Evolutionary conservation across 1,284 basidiomycete species (phyloP).

Genomic region (Heliocybe sulcata): DNA sequence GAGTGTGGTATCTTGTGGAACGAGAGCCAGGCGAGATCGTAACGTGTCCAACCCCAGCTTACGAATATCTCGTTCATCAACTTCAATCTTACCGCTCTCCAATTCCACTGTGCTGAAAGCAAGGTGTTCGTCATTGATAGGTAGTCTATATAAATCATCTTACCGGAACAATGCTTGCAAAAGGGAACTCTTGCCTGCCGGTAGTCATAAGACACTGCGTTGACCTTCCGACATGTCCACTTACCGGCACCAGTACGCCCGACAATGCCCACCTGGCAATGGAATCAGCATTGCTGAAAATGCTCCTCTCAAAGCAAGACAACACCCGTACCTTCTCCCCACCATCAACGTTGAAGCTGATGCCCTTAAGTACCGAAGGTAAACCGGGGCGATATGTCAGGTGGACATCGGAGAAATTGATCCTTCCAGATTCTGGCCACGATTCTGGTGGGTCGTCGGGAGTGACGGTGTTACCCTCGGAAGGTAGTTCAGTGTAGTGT

Average conservation of each 20-base stretch:
- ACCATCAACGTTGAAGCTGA: conserved; percentile 54
- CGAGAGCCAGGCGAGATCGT: conserved; percentile 32
- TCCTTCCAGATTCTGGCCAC: conserved; percentile 62
- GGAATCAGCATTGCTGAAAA: not conserved
- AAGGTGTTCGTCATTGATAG: not conserved
- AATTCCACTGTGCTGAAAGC: conserved; percentile 2
- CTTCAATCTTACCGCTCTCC: not conserved
- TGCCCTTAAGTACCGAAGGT: conserved; percentile 63
- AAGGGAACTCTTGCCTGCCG: conserved; percentile 21
- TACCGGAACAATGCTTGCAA: conserved; percentile 25
- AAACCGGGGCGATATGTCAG: conserved; percentile 67
- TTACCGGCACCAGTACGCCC: conserved; percentile 37
- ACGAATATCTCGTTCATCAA: conserved; percentile 4
- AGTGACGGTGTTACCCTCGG: conserved; percentile 35
- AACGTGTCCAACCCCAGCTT: conserved; percentile 29
- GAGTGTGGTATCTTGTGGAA: conserved; percentile 28
- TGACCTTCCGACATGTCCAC: conserved; percentile 9
- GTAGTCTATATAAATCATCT: not conserved
- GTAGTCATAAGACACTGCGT: not conserved
- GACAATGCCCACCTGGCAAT: not conserved
- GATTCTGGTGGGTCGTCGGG: conserved; percentile 16
- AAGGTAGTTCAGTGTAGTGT: conserved; percentile 46
- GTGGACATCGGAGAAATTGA: conserved; percentile 54
- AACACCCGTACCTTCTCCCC: conserved; percentile 75
- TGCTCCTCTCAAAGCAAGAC: not conserved